These are phyloP conservation scores for Trametes pubescens DNA, from an alignment of 1,284 basidiomycete species.

Conservation along the genomic window DNA sequence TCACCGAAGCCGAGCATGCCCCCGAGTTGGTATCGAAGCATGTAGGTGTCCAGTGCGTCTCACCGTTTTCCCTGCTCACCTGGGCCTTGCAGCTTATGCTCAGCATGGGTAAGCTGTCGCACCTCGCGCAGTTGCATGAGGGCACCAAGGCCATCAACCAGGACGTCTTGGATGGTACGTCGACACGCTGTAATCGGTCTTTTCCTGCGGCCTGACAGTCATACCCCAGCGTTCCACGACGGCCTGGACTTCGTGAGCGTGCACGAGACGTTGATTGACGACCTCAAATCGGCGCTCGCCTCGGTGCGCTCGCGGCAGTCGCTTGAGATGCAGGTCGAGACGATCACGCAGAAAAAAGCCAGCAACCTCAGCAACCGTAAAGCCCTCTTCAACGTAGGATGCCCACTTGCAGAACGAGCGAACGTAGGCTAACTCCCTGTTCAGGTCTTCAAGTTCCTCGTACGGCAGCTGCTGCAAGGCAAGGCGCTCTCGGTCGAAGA, in stretches of 20 bases:
- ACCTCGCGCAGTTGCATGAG: conserved; percentile 80
- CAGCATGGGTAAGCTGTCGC: conserved; percentile 89
- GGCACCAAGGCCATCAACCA: conserved; percentile 56
- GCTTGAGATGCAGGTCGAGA: conserved; percentile 72
- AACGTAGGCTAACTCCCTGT: neutral
- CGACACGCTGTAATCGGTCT: neutral
- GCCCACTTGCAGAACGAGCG: neutral
- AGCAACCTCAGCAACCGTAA: conserved; percentile 50
- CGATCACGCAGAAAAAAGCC: conserved; percentile 64
- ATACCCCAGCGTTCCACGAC: conserved; percentile 68
- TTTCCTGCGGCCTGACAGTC: conserved; percentile 13
- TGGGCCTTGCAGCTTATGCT: neutral
- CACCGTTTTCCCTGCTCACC: neutral
- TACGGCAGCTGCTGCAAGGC: conserved; percentile 72
- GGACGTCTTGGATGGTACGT: conserved; percentile 61
- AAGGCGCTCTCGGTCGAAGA: conserved; percentile 75
- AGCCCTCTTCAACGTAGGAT: conserved; percentile 56
- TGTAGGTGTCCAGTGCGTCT: conserved; percentile 52
- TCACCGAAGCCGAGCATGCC: conserved; percentile 66
- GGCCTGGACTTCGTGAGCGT: conserved; percentile 79
- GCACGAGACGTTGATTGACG: conserved; percentile 67
- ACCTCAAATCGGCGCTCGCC: conserved; percentile 60
- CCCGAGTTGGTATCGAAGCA: conserved; percentile 74
- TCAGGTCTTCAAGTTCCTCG: conserved; percentile 71
- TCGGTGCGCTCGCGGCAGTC: conserved; percentile 64